A percentile compares a stretch with the other conserved stretches of the same genome.
phyloP scores from a whole-genome alignment of 1,284 basidiomycete species.

The Coniophora puteana region DNA sequence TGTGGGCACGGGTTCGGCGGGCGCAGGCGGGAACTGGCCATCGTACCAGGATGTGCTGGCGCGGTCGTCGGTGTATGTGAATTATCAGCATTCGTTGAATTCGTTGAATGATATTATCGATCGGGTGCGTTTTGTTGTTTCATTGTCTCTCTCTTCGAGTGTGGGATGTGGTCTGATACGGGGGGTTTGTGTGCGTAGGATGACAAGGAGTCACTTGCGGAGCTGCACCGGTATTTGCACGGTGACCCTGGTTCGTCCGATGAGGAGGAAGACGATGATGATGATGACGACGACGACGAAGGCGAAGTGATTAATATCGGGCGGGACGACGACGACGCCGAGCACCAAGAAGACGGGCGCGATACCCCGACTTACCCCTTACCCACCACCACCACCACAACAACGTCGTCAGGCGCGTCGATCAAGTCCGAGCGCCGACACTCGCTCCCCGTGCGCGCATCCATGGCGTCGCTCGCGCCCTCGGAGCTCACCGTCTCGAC shows the following conservation, averaged over 20 bases:
- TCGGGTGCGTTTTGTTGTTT: slow-evolving; percentile 55
- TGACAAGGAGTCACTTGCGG: slow-evolving; percentile 66
- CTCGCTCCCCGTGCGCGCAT: slow-evolving; percentile 65
- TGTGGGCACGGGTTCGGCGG: too few species aligned
- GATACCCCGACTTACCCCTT: too few species aligned
- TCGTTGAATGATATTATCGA: slow-evolving; percentile 75
- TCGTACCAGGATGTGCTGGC: slow-evolving; percentile 17
- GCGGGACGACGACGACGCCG: too few species aligned
- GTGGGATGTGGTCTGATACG: slow-evolving; percentile 2
- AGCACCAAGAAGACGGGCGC: too few species aligned
- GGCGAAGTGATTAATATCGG: too few species aligned
- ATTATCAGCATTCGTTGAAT: slow-evolving; percentile 74
- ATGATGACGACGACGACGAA: too few species aligned
- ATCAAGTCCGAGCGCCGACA: slow-evolving; percentile 57
- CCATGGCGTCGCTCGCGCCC: slow-evolving; percentile 49
- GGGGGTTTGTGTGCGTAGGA: slow-evolving; percentile 42
- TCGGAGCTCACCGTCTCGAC: slow-evolving; percentile 41
- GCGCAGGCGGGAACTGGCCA: slow-evolving; percentile 16
- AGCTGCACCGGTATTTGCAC: slow-evolving; percentile 67
- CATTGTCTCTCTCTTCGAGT: slow-evolving; percentile 4
- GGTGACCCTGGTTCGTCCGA: slow-evolving; percentile 23
- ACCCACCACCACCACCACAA: too few species aligned
- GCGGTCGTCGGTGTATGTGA: slow-evolving; percentile 56
- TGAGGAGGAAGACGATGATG: slow-evolving; percentile 23
- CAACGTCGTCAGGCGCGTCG: too few species aligned